phyloP scores from a whole-genome alignment of 768 basidiomycete genomes.

The Xerocomus spinulosus region DNA sequence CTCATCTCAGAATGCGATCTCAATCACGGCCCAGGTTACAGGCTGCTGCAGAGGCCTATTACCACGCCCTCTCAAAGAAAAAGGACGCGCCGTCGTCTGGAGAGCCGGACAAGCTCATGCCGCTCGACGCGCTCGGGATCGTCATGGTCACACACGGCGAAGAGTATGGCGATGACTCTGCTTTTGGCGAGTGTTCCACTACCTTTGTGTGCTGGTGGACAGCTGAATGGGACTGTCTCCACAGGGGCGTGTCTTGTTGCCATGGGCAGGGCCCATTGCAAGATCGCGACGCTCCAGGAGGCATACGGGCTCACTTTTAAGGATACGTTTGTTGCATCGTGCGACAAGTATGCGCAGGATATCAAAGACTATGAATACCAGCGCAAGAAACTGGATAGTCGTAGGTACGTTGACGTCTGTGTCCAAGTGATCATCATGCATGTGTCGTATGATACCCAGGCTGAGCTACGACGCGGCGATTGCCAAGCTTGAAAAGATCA shows the following conservation, averaged over 20 bases:
- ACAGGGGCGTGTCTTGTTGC: conserved; percentile 68
- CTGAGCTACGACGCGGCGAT: conserved; percentile 73
- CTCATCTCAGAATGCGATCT: background rate
- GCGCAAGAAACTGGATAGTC: conserved; percentile 83
- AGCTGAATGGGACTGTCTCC: background rate
- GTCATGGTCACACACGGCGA: conserved; percentile 87
- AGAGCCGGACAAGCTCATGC: conserved; percentile 64
- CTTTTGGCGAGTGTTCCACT: conserved; percentile 47
- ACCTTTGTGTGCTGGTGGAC: conserved; percentile 9
- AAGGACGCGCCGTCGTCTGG: conserved; percentile 60
- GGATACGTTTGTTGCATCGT: conserved; percentile 66
- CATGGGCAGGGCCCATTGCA: conserved; percentile 81
- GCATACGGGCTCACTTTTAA: conserved; percentile 67
- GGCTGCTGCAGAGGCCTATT: conserved; percentile 66
- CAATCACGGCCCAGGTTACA: conserved; percentile 48
- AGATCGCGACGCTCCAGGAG: conserved; percentile 81
- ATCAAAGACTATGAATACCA: conserved; percentile 80
- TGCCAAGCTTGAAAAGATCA: conserved; percentile 63
- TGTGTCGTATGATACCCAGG: conserved; percentile 34
- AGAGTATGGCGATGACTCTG: conserved; percentile 72
- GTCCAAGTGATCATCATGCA: background rate
- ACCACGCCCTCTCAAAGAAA: conserved; percentile 69
- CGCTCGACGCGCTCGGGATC: conserved; percentile 74
- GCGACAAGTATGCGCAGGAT: conserved; percentile 62
- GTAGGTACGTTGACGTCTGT: conserved; percentile 47